These are phyloP conservation scores for Aspergillus incahuasiensis DNA, from an alignment of 495 filamentous ascomycete species.

Conservation along the genomic window DNA sequence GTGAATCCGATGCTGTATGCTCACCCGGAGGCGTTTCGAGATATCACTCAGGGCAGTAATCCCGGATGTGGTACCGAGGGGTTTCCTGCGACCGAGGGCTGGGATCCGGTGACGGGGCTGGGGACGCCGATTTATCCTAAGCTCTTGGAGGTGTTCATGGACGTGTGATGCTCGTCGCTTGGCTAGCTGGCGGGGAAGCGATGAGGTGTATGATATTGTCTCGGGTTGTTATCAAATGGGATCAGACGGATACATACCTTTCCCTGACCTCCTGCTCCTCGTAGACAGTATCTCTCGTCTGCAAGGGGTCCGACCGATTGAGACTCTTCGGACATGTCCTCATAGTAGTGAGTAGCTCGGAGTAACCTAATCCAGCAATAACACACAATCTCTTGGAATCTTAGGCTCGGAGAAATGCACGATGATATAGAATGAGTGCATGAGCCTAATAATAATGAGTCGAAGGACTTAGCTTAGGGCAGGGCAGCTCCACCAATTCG, in stretches of 20 bases:
- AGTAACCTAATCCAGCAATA: neutral
- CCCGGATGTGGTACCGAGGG: conserved; percentile 46
- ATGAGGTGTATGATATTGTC: too few species aligned
- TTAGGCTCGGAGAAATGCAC: neutral
- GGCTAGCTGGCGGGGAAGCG: too few species aligned
- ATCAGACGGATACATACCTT: too few species aligned
- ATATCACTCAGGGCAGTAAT: conserved; percentile 46
- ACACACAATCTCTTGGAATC: neutral
- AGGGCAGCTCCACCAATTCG: neutral
- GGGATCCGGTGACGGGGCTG: conserved; percentile 53
- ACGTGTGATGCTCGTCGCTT: neutral
- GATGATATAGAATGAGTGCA: neutral
- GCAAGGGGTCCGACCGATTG: too few species aligned
- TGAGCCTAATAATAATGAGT: neutral
- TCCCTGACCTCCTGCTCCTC: too few species aligned
- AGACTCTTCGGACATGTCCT: too few species aligned
- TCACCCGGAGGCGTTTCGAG: conserved; percentile 42
- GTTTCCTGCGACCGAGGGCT: conserved; percentile 38
- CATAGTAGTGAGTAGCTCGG: neutral
- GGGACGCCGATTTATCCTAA: conserved; percentile 51
- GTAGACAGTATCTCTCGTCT: too few species aligned
- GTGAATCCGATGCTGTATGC: conserved; percentile 49
- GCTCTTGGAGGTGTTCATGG: conserved; percentile 39
- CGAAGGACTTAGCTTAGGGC: neutral
- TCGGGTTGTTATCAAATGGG: too few species aligned